Evolutionary conservation across 2,329 filamentous ascomycete genomes (phyloP), one percentile per base, ranked within the genome.

Genomic region (Ophiocordyceps camponoti-leonardi): DNA sequence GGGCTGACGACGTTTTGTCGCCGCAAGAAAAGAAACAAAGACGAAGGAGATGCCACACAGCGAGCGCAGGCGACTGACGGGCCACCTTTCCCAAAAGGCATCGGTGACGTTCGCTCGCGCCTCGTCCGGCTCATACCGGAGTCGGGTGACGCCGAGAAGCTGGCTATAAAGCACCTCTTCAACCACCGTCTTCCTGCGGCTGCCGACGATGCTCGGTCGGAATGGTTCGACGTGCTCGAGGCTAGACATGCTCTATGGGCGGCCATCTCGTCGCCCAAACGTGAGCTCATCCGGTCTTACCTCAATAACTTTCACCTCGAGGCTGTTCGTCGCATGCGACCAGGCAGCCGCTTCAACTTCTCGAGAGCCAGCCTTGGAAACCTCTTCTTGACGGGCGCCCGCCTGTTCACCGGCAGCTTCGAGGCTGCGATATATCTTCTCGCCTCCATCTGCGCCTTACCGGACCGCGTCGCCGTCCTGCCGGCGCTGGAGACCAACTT

Each of bases 401-500:
- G 90, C 1, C 73, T 96, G 12, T 95, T 95, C 64, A 87, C 86
- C 1, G 90, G 90, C 30, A 90, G 83, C 48, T 90, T 96, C 52
- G 92, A 96, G 61, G 84, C 83, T 7, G 86, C 86, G 40, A 92
- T 96, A 50, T 94, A 94, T 58, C 75, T 96, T 2, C 73, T 96
- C 5, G 83, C 83, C 44, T 83, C 81, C 53, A 85, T 95, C 51
- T 94, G 88, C 56, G 78, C 77, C n/a, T 83, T 96, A 1, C 83
- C 86, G 0, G 72, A 77, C 12, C 72, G 79, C 44, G 78, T 92
- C 6, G 73, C 79, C 0, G 86, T 95, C 0, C 77, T 96, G 16
- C 92, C 90, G 0, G 86, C 85, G 4, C 85, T 96, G 53, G 94
- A 94, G 67, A 87, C 83, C 50, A 96, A 94, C 61, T 95, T 95